These are phyloP conservation scores for Dictyostelium intermedium DNA, from an alignment of 78 protist genomes.

Conservation along the genomic window DNA sequence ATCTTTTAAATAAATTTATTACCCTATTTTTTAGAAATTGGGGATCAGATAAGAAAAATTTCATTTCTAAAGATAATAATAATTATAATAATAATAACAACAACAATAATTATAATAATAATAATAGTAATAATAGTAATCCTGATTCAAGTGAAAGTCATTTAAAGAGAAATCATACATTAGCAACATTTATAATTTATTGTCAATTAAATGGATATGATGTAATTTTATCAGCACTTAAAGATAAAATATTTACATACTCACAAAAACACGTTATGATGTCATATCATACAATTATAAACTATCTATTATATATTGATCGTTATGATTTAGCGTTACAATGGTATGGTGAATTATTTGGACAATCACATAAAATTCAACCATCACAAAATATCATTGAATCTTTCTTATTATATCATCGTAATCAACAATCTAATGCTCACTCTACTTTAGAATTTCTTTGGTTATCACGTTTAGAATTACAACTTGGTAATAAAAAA, in stretches of 20 bases:
- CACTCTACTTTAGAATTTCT: neutral
- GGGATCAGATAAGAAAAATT: neutral
- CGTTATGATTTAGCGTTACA: neutral
- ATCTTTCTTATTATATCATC: neutral
- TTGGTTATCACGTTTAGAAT: slow-evolving; percentile 5
- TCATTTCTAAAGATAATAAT: neutral
- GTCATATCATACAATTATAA: neutral
- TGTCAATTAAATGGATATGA: neutral
- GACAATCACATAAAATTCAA: neutral
- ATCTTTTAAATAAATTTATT: neutral
- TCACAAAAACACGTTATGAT: neutral
- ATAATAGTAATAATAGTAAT: neutral
- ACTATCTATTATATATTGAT: neutral
- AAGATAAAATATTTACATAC: neutral
- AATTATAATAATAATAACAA: neutral
- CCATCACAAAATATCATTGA: neutral
- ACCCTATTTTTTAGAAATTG: neutral
- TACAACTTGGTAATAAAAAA: neutral
- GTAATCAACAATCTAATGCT: neutral
- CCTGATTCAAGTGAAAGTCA: neutral
- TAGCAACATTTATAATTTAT: neutral
- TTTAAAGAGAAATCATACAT: neutral
- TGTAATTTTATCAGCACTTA: neutral
- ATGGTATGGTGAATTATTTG: neutral
- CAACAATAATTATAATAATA: neutral